Percentiles rank a stretch among this genome's conserved stretches.
Conservation (phyloP, 805 yeast species). For the Myxozyma geophila region DNA sequence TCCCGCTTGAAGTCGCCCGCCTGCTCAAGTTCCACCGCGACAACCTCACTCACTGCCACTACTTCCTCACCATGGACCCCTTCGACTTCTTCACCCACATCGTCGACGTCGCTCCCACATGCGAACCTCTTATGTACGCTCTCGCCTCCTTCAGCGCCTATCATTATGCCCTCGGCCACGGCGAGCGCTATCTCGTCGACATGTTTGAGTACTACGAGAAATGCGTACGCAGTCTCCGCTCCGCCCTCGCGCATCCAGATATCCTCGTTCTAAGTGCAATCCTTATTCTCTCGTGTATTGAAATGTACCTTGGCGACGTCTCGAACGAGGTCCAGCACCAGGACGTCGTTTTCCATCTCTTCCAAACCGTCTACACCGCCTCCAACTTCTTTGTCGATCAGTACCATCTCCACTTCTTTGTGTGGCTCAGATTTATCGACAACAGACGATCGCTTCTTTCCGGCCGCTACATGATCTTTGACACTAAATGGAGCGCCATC, state of each 20-base stretch:
- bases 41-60: constrained; percentile 26
- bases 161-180: constrained; percentile 56
- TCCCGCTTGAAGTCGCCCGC: constrained; percentile 17
- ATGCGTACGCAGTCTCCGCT: constrained; percentile 14
- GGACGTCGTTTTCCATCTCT: constrained; percentile 26
- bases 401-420: constrained; percentile 20
- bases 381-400: constrained; percentile 21
- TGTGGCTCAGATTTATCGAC: constrained; percentile 31
- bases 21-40: constrained; percentile 23
- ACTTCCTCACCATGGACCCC: constrained; percentile 28
- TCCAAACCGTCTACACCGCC: constrained; percentile 13
- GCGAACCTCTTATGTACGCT: constrained; percentile 29
- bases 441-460: constrained; percentile 25
- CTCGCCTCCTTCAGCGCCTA: constrained; percentile 31
- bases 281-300: constrained; percentile 26
- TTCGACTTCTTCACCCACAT: constrained; percentile 23
- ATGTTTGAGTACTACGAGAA: constrained; percentile 32
- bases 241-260: constrained; percentile 20
- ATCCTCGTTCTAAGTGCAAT: constrained; percentile 20
- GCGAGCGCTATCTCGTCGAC: constrained; percentile 53
- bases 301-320: constrained; percentile 34
- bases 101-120: constrained; percentile 3
- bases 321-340: constrained; percentile 33
- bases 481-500: constrained; percentile 10
- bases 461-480: constrained; percentile 20